Conservation (phyloP, 129 eudicot species). For the Lactuca saligna region DNA sequence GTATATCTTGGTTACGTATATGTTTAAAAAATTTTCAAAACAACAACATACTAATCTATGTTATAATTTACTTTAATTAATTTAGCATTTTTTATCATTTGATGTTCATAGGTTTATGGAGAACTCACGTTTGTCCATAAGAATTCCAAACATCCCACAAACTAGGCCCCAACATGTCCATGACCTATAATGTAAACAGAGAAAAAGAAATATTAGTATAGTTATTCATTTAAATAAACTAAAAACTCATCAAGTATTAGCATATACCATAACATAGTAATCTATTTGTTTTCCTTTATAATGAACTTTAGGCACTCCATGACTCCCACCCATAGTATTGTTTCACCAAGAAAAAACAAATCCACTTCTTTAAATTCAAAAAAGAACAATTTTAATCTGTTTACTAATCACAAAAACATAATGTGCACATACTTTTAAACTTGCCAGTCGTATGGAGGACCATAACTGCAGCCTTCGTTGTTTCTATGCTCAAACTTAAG, state of each 20-base stretch:
- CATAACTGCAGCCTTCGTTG: conserved; percentile 84
- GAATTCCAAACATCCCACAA: conserved; percentile 90
- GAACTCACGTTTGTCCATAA: conserved; percentile 71
- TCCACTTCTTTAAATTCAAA: background rate
- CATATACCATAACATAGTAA: conserved; percentile 78
- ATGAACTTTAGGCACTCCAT: conserved; percentile 50
- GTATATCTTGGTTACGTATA: too few species aligned
- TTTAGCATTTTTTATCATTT: too few species aligned
- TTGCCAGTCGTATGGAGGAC: conserved; percentile 93
- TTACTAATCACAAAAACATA: background rate
- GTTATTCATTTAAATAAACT: conserved; percentile 17
- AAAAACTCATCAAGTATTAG: background rate
- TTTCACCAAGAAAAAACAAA: conserved; percentile 16
- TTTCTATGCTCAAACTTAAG: conserved; percentile 81
- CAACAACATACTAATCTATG: too few species aligned
- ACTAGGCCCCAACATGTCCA: conserved; percentile 37
- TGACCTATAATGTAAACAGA: conserved; percentile 39
- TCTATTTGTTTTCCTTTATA: conserved; percentile 86
- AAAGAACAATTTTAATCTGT: background rate
- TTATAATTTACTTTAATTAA: too few species aligned
- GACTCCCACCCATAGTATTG: conserved; percentile 54
- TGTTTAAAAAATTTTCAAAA: too few species aligned
- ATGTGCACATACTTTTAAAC: conserved; percentile 63
- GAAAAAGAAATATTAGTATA: conserved; percentile 31
- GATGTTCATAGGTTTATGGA: conserved; percentile 13